Evolutionary conservation across 164 flowering plant genomes (phyloP).

Genomic region (Berberis thunbergii): DNA sequence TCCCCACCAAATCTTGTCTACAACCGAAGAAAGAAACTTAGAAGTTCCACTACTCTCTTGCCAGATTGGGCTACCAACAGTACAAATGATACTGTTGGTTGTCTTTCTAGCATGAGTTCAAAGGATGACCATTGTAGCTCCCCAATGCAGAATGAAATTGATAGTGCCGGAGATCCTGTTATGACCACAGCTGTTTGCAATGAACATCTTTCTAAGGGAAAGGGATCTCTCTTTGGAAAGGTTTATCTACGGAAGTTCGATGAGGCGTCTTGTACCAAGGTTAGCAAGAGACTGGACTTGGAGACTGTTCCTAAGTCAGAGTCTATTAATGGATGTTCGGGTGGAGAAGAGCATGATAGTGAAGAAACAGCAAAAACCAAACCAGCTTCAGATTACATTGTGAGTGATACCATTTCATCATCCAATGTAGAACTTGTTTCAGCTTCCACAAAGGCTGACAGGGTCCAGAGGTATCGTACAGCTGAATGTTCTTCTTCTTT

Average conservation of each 20-base stretch:
- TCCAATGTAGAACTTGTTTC: slow-evolving; percentile 40
- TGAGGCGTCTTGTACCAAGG: slow-evolving; percentile 1
- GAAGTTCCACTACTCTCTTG: slow-evolving; percentile 16
- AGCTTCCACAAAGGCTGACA: slow-evolving; percentile 30
- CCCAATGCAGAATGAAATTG: slow-evolving; percentile 14
- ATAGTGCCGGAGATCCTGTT: slow-evolving; percentile 6
- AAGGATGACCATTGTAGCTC: slow-evolving; percentile 10
- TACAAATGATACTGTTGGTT: slow-evolving; percentile 22
- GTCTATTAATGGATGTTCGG: slow-evolving; percentile 13
- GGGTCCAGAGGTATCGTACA: slow-evolving; percentile 23
- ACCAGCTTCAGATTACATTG: slow-evolving; percentile 19
- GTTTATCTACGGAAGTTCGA: slow-evolving; percentile 8
- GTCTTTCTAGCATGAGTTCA: slow-evolving; percentile 26
- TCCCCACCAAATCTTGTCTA: slow-evolving; percentile 25
- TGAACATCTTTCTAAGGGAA: slow-evolving; percentile 6
- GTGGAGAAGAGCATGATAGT: slow-evolving; percentile 14
- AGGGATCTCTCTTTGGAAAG: not conserved
- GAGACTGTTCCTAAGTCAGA: slow-evolving; percentile 13
- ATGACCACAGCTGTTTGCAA: slow-evolving; percentile 12
- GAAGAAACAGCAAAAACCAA: slow-evolving; percentile 20
- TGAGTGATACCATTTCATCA: slow-evolving; percentile 66
- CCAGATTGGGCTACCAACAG: slow-evolving; percentile 12
- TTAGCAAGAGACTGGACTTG: not conserved
- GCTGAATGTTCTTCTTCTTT: slow-evolving; percentile 79
- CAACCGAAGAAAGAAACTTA: slow-evolving; percentile 35